Evolutionary conservation across 768 basidiomycete genomes (phyloP), one percentile per base, ranked within the genome.

Genomic region (Paxillus involutus): DNA sequence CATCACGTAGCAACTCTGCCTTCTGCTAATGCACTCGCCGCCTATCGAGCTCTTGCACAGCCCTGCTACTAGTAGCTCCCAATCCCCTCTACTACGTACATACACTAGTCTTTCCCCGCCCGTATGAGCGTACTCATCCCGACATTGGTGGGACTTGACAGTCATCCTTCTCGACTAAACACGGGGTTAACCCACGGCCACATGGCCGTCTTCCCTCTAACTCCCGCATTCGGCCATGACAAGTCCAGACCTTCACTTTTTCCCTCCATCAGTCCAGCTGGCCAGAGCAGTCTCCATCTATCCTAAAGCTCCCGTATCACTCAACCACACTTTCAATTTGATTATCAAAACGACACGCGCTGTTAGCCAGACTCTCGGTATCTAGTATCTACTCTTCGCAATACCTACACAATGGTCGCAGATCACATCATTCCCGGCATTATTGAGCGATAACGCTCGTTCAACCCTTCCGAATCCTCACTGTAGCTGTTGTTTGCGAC

Each of bases 1-100:
- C 52, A 57, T 53, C 61, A 63, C 54, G 51, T 65, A 57, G 63
- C 59, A 51, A 57, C 52, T 37, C 53, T 54, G 60, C 59, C 55
- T 50, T 9, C 4, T 6, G 26, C 21, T 21, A 21, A 21, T 21
- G 21, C 21, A 21, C 21, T 21, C 21, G 21, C 21, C 21, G 21
- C 21, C 21, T 21, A 21, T 21, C 21, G 26, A 26, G 26, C 26
- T 6, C 4, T 26, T 26, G 26, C 26, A 13, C 4, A 29, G 3
- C 13, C 21, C 12, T 2, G 26, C 6, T 2, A 24, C 24, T 26
- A 26, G 26, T 6, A 26, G 26, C 26, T 26, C 26, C 26, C 6
- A 26, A 6, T 21, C 21, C 21, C 3, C 3, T 24, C 24, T 24
- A 24, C 5, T 48, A 32, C 32, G 3, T 32, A 19, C 39, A 11